Conservation (phyloP, 805 yeast genomes). For the Barnettozyma sucrosica region DNA sequence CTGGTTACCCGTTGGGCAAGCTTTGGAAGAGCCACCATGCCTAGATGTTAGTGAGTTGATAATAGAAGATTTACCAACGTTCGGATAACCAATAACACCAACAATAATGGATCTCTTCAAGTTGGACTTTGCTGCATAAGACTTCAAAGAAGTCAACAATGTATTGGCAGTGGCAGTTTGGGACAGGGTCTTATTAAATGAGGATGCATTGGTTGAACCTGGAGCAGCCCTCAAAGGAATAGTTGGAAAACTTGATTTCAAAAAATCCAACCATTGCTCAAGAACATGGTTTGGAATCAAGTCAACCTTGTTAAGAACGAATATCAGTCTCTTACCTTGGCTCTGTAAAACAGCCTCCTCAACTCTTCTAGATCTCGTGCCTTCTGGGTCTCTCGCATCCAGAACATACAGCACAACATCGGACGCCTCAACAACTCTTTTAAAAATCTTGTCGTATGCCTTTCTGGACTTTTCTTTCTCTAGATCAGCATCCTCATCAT, state of each 20-base stretch:
- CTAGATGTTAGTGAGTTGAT: conserved; percentile 83
- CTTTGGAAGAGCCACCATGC: conserved; percentile 65
- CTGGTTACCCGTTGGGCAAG: conserved; percentile 95
- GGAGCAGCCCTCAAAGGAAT: conserved; percentile 81
- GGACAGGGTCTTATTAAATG: conserved; percentile 70
- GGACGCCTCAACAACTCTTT: conserved; percentile 47
- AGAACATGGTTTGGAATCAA: conserved; percentile 81
- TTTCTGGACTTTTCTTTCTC: conserved; percentile 74
- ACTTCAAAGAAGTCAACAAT: conserved; percentile 73
- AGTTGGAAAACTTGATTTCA: conserved; percentile 83
- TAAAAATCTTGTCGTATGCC: conserved; percentile 91
- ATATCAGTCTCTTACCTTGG: conserved; percentile 77
- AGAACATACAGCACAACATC: conserved; percentile 69
- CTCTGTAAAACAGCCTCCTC: conserved; percentile 83
- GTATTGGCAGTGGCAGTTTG: conserved; percentile 66
- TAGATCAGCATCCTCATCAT: conserved; percentile 37
- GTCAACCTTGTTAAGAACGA: conserved; percentile 88
- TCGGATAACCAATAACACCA: conserved; percentile 96
- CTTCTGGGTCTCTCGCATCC: conserved; percentile 96
- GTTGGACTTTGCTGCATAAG: conserved; percentile 77
- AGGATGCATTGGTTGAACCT: conserved; percentile 60
- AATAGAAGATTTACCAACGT: conserved; percentile 93
- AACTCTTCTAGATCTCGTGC: conserved; percentile 85
- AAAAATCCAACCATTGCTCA: conserved; percentile 75
- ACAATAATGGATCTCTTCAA: conserved; percentile 85